These are phyloP conservation scores for Venturia oleaginea DNA, from an alignment of 2,329 filamentous ascomycete species.

Conservation along the genomic window DNA sequence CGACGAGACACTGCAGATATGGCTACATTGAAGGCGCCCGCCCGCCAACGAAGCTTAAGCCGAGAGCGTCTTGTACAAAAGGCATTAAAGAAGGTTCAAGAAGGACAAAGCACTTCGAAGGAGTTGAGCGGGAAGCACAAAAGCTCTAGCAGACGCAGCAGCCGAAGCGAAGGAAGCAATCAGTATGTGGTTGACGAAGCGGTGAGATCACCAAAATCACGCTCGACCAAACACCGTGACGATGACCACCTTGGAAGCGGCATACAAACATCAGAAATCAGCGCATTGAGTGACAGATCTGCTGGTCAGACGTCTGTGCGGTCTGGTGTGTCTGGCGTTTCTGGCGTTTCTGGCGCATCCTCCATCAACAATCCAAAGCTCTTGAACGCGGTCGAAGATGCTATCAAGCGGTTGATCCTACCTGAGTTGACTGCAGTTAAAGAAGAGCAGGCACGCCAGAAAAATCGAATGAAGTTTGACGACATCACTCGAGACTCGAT, in stretches of 20 bases:
- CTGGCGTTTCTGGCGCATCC: conserved; percentile 34
- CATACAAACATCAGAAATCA: conserved; percentile 37
- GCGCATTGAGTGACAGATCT: conserved; percentile 47
- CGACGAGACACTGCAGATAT: conserved; percentile 30
- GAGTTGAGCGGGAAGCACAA: conserved; percentile 26
- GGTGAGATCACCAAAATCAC: conserved; percentile 22
- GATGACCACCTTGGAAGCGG: conserved; percentile 44
- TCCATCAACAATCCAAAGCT: conserved; percentile 89
- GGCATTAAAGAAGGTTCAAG: conserved; percentile 56
- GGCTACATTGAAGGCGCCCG: conserved; percentile 49
- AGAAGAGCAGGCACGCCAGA: conserved; percentile 73
- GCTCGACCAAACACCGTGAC: conserved; percentile 41
- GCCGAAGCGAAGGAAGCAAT: conserved; percentile 20
- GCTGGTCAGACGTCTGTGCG: conserved; percentile 49
- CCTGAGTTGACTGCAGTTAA: conserved; percentile 89
- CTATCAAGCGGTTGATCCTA: conserved; percentile 78
- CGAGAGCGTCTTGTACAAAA: conserved; percentile 59
- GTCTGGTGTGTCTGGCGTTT: conserved; percentile 38
- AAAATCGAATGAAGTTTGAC: conserved; percentile 61
- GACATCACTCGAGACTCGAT: conserved; percentile 53
- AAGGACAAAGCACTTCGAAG: conserved; percentile 37
- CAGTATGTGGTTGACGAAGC: conserved; percentile 28
- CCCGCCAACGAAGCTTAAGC: conserved; percentile 54
- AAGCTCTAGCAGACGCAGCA: conserved; percentile 17
- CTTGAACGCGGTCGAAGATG: conserved; percentile 85